phyloP scores from a whole-genome alignment of 768 basidiomycete species.

The Ramaria rubella region DNA sequence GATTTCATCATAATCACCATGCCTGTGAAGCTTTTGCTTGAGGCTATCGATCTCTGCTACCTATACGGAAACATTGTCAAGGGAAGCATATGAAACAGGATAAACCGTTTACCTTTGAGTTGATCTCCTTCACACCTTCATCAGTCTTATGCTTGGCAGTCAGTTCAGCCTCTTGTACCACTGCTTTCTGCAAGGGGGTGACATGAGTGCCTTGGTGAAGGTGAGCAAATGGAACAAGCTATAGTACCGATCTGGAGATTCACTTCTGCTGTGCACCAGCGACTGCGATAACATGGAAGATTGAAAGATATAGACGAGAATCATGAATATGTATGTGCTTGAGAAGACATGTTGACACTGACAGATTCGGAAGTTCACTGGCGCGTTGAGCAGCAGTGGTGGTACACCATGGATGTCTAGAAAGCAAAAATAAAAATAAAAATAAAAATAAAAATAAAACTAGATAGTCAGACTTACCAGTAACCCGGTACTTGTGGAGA shows the following conservation, averaged over 20 bases:
- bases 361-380: too few relatives aligned
- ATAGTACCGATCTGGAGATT: slow-evolving; percentile 56
- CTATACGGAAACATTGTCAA: slow-evolving; percentile 27
- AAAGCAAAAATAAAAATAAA: too few relatives aligned
- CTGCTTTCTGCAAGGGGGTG: slow-evolving; percentile 33
- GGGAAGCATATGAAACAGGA: neutral
- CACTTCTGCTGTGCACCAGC: slow-evolving; percentile 75
- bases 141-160: slow-evolving; percentile 47
- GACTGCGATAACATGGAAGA: too few relatives aligned
- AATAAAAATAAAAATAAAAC: too few relatives aligned
- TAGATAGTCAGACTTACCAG: too few relatives aligned
- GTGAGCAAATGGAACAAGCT: neutral
- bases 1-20: slow-evolving; percentile 90
- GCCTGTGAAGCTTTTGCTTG: slow-evolving; percentile 61
- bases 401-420: too few relatives aligned
- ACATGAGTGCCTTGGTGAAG: neutral
- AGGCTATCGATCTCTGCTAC: slow-evolving; percentile 61
- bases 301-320: too few relatives aligned
- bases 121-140: slow-evolving; percentile 52
- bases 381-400: too few relatives aligned
- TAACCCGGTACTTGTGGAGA: too few relatives aligned
- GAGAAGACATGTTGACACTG: too few relatives aligned
- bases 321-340: too few relatives aligned
- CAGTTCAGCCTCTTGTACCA: slow-evolving; percentile 41
- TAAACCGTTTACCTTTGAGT: slow-evolving; percentile 42